Percentiles rank a stretch among this genome's conserved stretches.
Conservation (phyloP, 345 rosid species). For the Heritiera fomes region DNA sequence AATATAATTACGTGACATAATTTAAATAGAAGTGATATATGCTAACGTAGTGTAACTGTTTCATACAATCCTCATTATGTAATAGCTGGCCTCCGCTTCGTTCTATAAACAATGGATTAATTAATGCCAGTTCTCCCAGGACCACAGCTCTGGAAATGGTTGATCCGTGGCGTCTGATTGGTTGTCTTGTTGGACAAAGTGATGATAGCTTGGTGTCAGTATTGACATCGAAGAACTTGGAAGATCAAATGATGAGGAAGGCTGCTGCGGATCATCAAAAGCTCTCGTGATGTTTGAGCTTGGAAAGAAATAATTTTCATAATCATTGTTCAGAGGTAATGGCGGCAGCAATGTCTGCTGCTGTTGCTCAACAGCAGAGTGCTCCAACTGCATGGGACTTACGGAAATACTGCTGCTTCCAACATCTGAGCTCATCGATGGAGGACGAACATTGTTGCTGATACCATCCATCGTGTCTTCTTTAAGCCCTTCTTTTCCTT, state of each 20-base stretch:
- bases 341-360: neutral
- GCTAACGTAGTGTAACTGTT: too few relatives aligned
- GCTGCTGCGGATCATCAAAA: neutral
- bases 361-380: neutral
- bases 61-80: too few relatives aligned
- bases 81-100: too few relatives aligned
- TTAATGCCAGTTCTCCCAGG: neutral
- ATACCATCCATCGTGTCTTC: neutral
- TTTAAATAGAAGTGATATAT: too few relatives aligned
- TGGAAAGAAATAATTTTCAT: neutral
- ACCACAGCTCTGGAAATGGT: slow-evolving; percentile 9
- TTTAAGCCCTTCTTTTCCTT: slow-evolving; percentile 11
- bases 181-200: neutral
- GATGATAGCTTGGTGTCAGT: neutral
- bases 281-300: neutral
- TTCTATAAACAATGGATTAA: too few relatives aligned
- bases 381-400: neutral
- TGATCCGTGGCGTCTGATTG: neutral
- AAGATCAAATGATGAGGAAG: neutral
- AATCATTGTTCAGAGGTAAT: neutral
- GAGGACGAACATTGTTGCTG: neutral
- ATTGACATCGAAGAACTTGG: neutral
- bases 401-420: neutral
- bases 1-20: too few relatives aligned
- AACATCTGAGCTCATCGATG: neutral